Evolutionary conservation across 192 early-diverging fungal genomes (phyloP).

Genomic region (Radiomyces spectabilis): DNA sequence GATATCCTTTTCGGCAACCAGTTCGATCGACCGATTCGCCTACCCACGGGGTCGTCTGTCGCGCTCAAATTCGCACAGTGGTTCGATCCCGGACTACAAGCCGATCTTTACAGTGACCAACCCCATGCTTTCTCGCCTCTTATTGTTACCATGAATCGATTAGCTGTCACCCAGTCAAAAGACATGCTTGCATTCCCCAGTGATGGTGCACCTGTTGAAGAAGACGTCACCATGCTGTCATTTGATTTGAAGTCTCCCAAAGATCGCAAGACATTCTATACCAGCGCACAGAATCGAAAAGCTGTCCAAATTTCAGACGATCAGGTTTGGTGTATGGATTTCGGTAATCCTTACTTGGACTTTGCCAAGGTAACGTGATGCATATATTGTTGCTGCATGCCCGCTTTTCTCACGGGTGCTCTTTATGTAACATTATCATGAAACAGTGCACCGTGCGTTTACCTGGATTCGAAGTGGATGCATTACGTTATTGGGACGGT

Average conservation of each 20-base stretch:
- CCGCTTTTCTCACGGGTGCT: too few relatives aligned
- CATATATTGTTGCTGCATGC: too few relatives aligned
- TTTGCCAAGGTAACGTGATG: constrained; percentile 29
- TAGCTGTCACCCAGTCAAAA: constrained; percentile 37
- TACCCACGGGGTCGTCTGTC: constrained; percentile 62
- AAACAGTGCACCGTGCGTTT: constrained; percentile 14
- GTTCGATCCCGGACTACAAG: constrained; percentile 70
- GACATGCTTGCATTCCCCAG: too few relatives aligned
- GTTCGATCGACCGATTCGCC: constrained; percentile 60
- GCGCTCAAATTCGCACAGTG: constrained; percentile 66
- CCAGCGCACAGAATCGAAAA: constrained; percentile 34
- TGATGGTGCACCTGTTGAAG: constrained; percentile 25
- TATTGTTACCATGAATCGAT: constrained; percentile 67
- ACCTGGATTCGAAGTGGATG: constrained; percentile 40
- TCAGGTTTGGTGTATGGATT: constrained; percentile 70
- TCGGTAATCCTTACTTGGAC: constrained; percentile 47
- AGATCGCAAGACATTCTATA: constrained; percentile 13
- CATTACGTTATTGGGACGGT: constrained; percentile 45
- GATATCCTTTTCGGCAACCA: constrained; percentile 73
- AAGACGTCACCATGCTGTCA: constrained; percentile 1
- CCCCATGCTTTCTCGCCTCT: constrained; percentile 69
- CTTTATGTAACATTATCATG: neutral
- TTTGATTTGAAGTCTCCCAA: constrained; percentile 5
- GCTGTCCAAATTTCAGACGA: constrained; percentile 48
- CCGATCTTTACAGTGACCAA: constrained; percentile 59